A percentile compares a stretch with the other conserved stretches of the same genome.
Conservation (phyloP, 306 rosid species). For the Macrotyloma uniflorum region DNA sequence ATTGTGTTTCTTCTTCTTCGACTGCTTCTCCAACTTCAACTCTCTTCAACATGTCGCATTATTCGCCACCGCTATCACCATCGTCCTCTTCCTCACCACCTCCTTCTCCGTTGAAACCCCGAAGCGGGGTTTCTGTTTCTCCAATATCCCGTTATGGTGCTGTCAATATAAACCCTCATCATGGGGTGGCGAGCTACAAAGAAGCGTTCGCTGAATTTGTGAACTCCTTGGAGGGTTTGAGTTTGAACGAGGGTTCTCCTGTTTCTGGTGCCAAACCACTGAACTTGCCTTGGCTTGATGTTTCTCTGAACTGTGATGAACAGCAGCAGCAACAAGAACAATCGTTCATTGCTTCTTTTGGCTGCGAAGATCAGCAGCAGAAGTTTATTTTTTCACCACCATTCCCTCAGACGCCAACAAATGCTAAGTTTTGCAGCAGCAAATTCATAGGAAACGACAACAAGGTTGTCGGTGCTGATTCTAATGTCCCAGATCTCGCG, state of each 20-base stretch:
- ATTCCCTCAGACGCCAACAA: constrained; percentile 31
- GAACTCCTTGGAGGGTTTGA: constrained; percentile 74
- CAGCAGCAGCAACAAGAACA: constrained; percentile 48
- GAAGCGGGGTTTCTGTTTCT: constrained; percentile 37
- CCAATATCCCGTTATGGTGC: constrained; percentile 50
- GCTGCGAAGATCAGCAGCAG: constrained; percentile 34
- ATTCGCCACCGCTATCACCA: constrained; percentile 77
- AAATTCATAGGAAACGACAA: constrained; percentile 14
- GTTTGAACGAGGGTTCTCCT: constrained; percentile 50
- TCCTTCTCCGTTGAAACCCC: constrained; percentile 54
- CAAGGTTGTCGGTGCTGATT: constrained; percentile 33
- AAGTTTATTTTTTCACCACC: constrained; percentile 62
- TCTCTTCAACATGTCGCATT: constrained; percentile 62
- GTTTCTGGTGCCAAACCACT: constrained; percentile 22
- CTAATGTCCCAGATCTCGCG: constrained; percentile 73
- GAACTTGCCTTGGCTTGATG: constrained; percentile 62
- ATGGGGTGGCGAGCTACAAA: constrained; percentile 47
- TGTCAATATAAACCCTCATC: not conserved
- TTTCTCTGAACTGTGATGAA: constrained; percentile 40
- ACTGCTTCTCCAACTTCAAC: constrained; percentile 85
- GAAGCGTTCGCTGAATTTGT: constrained; percentile 62
- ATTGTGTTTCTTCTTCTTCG: not conserved
- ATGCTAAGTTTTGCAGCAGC: constrained; percentile 17
- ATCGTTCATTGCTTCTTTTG: constrained; percentile 52
- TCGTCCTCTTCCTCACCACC: constrained; percentile 75